Conservation (phyloP, 2,329 filamentous ascomycete species). For the Talaromyces islandicus region DNA sequence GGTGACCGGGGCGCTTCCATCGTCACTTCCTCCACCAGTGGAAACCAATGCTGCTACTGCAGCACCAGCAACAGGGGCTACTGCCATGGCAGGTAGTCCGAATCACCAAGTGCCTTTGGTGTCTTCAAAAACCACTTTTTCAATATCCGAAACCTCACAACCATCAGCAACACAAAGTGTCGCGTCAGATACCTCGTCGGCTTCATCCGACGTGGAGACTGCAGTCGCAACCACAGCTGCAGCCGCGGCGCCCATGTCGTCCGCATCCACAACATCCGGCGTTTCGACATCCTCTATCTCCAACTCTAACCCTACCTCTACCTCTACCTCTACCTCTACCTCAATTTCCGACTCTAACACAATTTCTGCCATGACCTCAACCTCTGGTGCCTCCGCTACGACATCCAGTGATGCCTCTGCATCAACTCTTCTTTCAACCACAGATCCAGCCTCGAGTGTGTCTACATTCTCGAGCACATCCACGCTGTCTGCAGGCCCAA, state of each 20-base stretch:
- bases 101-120: neutral
- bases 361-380: neutral
- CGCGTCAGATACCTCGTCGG: neutral
- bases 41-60: neutral
- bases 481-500: neutral
- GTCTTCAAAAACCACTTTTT: neutral
- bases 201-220: neutral
- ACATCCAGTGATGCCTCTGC: neutral
- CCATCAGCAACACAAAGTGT: neutral
- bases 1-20: constrained; percentile 5
- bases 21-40: neutral
- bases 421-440: constrained; percentile 1
- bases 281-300: neutral
- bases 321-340: neutral
- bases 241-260: neutral
- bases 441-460: neutral
- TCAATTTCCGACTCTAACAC: neutral
- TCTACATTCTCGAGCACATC: neutral
- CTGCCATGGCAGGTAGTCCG: neutral
- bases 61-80: neutral
- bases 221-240: neutral
- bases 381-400: neutral
- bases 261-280: neutral
- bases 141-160: neutral
- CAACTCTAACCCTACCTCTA: neutral